phyloP scores from a whole-genome alignment of 352 stramenopile genomes.

The Pythium diclinum region DNA sequence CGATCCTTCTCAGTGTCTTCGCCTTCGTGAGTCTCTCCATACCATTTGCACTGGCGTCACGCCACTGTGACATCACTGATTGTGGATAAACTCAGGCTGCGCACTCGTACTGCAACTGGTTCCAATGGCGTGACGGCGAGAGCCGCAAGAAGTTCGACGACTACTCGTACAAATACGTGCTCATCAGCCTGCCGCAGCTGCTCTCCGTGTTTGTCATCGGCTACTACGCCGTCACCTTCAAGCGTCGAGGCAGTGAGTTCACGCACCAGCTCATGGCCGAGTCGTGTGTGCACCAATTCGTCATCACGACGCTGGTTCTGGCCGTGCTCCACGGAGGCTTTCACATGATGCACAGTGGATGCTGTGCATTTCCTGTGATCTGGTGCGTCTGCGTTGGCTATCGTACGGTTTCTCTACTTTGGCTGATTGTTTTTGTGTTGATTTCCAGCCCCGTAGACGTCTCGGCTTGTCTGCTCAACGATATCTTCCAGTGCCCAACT shows the following conservation, averaged over 20 bases:
- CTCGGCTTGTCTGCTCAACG: slow-evolving; percentile 29
- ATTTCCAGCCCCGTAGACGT: slow-evolving; percentile 38
- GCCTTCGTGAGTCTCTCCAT: slow-evolving; percentile 10
- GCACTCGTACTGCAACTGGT: slow-evolving; percentile 48
- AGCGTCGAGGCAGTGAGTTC: slow-evolving; percentile 35
- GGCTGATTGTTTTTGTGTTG: background rate
- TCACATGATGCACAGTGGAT: slow-evolving; percentile 44
- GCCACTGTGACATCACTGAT: background rate
- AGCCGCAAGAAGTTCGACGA: slow-evolving; percentile 37
- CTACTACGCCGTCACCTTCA: slow-evolving; percentile 65
- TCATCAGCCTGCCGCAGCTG: slow-evolving; percentile 48
- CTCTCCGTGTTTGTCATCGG: slow-evolving; percentile 43
- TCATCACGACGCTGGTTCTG: slow-evolving; percentile 37
- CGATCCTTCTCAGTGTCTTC: slow-evolving; percentile 1
- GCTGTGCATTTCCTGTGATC: slow-evolving; percentile 45
- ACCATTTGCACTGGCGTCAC: background rate
- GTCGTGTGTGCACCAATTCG: slow-evolving; percentile 52
- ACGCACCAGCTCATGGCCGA: slow-evolving; percentile 48
- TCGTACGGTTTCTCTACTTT: background rate
- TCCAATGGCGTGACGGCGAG: slow-evolving; percentile 39
- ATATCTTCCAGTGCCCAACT: slow-evolving; percentile 43
- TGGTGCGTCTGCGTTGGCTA: slow-evolving; percentile 32
- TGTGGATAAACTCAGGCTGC: background rate
- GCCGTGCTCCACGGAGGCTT: slow-evolving; percentile 47
- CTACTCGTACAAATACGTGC: slow-evolving; percentile 53